Conservation (phyloP, 1,284 basidiomycete genomes). For the Taiwanofungus camphoratus region DNA sequence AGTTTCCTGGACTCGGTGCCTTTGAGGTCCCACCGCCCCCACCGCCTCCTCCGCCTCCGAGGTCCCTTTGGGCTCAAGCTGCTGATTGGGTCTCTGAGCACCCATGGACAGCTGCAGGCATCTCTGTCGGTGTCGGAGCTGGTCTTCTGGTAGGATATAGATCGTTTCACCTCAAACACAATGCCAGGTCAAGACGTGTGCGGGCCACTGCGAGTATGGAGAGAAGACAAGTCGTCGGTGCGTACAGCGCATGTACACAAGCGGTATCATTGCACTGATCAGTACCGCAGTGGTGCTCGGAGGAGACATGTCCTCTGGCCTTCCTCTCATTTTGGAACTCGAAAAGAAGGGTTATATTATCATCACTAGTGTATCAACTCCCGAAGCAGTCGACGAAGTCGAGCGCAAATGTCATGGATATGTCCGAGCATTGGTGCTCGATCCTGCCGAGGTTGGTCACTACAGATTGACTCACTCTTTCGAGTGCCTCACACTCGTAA, state of each 20-base stretch:
- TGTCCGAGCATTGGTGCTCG: constrained; percentile 72
- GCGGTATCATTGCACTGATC: constrained; percentile 1
- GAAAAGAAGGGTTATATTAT: constrained; percentile 77
- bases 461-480: not conserved
- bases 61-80: constrained; percentile 40
- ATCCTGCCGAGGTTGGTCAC: constrained; percentile 60
- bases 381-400: constrained; percentile 55
- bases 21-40: constrained; percentile 68
- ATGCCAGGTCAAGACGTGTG: constrained; percentile 27
- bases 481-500: constrained; percentile 6
- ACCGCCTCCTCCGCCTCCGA: constrained; percentile 44
- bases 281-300: constrained; percentile 65
- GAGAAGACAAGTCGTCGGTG: constrained; percentile 67
- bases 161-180: constrained; percentile 17
- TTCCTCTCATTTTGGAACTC: constrained; percentile 64
- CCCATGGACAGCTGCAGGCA: constrained; percentile 51
- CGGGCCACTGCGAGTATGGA: constrained; percentile 34
- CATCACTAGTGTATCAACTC: constrained; percentile 65
- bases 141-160: constrained; percentile 56
- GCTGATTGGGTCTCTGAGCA: constrained; percentile 48
- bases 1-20: constrained; percentile 58
- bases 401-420: constrained; percentile 66
- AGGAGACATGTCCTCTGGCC: constrained; percentile 64
- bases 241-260: constrained; percentile 21
- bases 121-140: constrained; percentile 52